A percentile compares a stretch with the other conserved stretches of the same genome.
These are phyloP conservation scores for Calamus simplicifolius DNA, from an alignment of 176 grass and related monocot genomes.

Conservation along the genomic window DNA sequence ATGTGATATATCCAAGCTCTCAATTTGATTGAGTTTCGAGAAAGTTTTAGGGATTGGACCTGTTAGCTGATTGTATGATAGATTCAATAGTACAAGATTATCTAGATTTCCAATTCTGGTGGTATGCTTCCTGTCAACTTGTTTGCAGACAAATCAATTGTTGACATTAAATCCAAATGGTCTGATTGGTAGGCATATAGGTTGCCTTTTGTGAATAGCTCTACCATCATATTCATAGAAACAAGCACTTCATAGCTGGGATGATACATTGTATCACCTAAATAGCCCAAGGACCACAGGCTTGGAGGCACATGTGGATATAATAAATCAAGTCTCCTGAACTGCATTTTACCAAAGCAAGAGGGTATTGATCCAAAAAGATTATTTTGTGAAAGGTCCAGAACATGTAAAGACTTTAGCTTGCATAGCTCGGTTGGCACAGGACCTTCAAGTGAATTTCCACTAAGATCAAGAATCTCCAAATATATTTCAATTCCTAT, in stretches of 20 bases:
- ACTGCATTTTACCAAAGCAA: conserved; percentile 20
- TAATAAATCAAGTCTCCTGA: neutral
- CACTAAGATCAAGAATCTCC: neutral
- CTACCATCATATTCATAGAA: too few relatives aligned
- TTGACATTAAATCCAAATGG: neutral
- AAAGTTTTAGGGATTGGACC: conserved; percentile 9
- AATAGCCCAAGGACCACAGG: too few relatives aligned
- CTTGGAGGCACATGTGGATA: too few relatives aligned
- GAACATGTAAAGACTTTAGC: neutral
- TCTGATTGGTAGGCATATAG: neutral
- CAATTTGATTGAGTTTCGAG: conserved; percentile 1
- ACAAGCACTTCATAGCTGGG: too few relatives aligned
- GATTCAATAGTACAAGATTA: conserved; percentile 9
- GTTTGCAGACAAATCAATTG: conserved; percentile 18
- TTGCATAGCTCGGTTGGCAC: conserved; percentile 6
- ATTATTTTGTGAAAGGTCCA: conserved; percentile 19
- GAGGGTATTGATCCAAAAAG: conserved; percentile 14
- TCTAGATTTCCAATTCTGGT: conserved; percentile 8
- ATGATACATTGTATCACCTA: too few relatives aligned
- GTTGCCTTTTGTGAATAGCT: conserved; percentile 6
- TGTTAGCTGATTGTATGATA: conserved; percentile 13
- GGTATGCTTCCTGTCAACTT: conserved; percentile 13
- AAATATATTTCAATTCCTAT: too few relatives aligned
- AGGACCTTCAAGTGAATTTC: conserved; percentile 12
- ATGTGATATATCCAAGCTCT: conserved; percentile 27